Base-by-base conservation (phyloP, 352 stramenopile genomes). In the Phytophthora pinifolia region DNA sequence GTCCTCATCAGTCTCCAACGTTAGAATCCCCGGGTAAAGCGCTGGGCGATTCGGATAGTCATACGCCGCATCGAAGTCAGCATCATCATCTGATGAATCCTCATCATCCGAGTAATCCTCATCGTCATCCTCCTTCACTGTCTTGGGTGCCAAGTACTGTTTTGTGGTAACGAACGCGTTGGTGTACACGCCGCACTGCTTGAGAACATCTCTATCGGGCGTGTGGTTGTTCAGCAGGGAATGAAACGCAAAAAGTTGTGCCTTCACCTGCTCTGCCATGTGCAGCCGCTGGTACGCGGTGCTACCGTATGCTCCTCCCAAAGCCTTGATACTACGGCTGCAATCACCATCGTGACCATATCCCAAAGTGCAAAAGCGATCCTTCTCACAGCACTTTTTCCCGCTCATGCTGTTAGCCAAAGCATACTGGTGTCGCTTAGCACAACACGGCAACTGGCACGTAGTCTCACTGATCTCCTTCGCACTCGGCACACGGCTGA, bases 221-320 rank as follows among this genome's bases (percentile, higher is more conserved):
- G 81, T 83, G 43, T 96, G 84, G 57, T 94, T 92, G 65, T 96
- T 93, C 42, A 94, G 35, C 27, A 96, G 62, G 47, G 83, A 94
- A 64, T 94, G 84, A 43, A 96, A 94, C 1, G 86, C 86, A 30
- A 92, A 96, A 4, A 96, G 59, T 51, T 96, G 86, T 18, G 84
- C 84, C 49, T 93, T 93, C 20, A 96, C 74, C 55, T 96, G 86
- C 50, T 94, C 84, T 22, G 87, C 70, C 82, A 94, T 92, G 9
- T 85, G 74, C 34, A 92, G 61, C 13, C 78, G 67, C 15, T 78
- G 70, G 43, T 89, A 93, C 8, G 72, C 75, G 3, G 55, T 60
- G 18, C 70, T 92, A 12, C 86, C 86, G 39, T 93, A 93, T 1
- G 70, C 58, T 20, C 83, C 83, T 53, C 85, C 74, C n/a, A 86